Percentiles rank a stretch among this genome's conserved stretches.
Evolutionary conservation across 1,284 basidiomycete species (phyloP).

Genomic region (Boletus sp.): DNA sequence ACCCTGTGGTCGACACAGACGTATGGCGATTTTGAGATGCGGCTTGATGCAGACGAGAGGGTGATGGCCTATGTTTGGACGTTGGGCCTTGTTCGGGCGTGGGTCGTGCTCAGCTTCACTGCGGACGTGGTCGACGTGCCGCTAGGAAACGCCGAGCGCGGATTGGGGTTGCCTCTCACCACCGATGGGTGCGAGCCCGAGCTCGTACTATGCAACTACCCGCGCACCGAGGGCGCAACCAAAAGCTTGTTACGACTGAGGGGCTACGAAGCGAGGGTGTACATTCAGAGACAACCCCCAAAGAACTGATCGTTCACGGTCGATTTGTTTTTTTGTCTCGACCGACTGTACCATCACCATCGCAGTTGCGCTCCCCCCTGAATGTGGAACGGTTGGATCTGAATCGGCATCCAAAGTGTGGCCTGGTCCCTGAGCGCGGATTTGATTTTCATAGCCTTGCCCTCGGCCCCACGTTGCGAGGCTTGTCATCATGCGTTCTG

Average conservation of each 20-base stretch:
- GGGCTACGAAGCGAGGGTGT: constrained; percentile 44
- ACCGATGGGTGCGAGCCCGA: background rate
- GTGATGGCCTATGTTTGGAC: constrained; percentile 63
- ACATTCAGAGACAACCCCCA: constrained; percentile 19
- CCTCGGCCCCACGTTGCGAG: too few relatives aligned
- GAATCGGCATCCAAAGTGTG: too few relatives aligned
- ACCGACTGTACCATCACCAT: too few relatives aligned
- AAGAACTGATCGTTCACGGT: background rate
- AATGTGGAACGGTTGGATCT: too few relatives aligned
- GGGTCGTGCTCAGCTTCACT: constrained; percentile 60
- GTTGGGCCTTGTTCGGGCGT: constrained; percentile 40
- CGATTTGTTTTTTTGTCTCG: background rate
- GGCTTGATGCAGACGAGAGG: constrained; percentile 49
- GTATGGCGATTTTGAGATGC: constrained; percentile 58
- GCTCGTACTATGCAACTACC: constrained; percentile 40
- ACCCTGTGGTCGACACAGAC: background rate
- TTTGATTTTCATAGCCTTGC: too few relatives aligned
- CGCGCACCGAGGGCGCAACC: background rate
- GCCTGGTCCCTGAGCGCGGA: too few relatives aligned
- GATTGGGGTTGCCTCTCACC: constrained; percentile 7
- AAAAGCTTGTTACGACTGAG: too few relatives aligned
- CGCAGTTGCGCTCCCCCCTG: too few relatives aligned
- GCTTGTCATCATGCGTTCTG: too few relatives aligned
- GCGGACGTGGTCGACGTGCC: constrained; percentile 37
- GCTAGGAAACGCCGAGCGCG: background rate